Percentiles rank a stretch among this genome's conserved stretches.
phyloP scores from a whole-genome alignment of 2,329 filamentous ascomycete species.

The Pseudogymnoascus destructans region DNA sequence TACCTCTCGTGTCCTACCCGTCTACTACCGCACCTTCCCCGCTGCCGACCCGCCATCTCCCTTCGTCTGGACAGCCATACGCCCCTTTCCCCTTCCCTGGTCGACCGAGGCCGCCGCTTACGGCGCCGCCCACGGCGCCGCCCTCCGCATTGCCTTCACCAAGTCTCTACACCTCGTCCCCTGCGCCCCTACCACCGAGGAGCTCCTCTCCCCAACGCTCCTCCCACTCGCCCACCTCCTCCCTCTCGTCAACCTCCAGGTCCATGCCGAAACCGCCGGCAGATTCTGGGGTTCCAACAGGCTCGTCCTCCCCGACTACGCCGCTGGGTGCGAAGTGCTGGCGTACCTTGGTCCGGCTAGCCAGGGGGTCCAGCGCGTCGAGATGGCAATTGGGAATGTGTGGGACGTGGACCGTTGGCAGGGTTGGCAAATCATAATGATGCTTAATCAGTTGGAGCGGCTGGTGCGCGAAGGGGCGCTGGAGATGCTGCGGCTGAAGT shows the following conservation, averaged over 20 bases:
- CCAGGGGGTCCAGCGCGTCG: background rate
- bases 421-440: background rate
- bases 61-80: background rate
- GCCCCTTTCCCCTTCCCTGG: background rate
- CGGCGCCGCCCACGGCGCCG: background rate
- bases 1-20: background rate
- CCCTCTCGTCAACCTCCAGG: background rate
- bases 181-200: background rate
- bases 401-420: background rate
- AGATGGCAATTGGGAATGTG: background rate
- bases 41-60: background rate
- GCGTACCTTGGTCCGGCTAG: background rate
- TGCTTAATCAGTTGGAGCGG: background rate
- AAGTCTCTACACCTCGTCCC: background rate
- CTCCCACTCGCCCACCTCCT: background rate
- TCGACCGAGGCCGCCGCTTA: background rate
- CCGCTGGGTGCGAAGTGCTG: background rate
- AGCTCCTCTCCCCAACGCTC: background rate
- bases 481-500: background rate
- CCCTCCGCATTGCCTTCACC: background rate
- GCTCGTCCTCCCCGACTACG: background rate
- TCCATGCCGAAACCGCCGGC: background rate
- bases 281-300: background rate
- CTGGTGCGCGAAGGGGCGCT: background rate
- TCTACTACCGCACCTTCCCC: background rate